phyloP scores from a whole-genome alignment of 2,329 filamentous ascomycete genomes.

The Alternaria gansuensis region DNA sequence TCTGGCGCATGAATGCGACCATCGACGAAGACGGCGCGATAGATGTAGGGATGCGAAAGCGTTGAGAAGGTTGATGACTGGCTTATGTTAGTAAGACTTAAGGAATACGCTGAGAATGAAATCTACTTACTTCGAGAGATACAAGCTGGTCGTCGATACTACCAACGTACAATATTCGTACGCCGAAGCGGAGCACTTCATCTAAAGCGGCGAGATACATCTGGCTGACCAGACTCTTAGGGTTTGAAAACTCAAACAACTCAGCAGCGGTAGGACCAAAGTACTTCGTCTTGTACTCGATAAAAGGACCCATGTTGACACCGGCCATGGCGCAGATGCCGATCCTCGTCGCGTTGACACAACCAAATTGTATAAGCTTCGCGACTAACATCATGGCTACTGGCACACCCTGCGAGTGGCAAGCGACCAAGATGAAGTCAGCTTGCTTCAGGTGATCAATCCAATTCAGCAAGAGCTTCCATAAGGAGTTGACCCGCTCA shows the following conservation, averaged over 20 bases:
- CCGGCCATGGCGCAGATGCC: conserved; percentile 91
- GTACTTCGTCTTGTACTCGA: conserved; percentile 88
- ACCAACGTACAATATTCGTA: conserved; percentile 85
- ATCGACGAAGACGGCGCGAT: conserved; percentile 94
- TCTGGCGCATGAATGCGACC: conserved; percentile 90
- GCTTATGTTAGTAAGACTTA: conserved; percentile 52
- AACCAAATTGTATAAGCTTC: conserved; percentile 89
- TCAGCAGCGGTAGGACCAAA: conserved; percentile 92
- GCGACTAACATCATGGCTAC: conserved; percentile 92
- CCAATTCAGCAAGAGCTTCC: conserved; percentile 95
- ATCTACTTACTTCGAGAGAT: conserved; percentile 75
- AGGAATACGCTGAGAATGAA: background rate
- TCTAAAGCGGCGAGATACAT: conserved; percentile 80
- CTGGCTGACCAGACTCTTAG: conserved; percentile 81
- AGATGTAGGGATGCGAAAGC: conserved; percentile 89
- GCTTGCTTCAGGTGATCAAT: conserved; percentile 87
- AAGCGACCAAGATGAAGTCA: conserved; percentile 90
- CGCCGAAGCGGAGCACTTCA: conserved; percentile 78
- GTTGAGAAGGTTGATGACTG: conserved; percentile 86
- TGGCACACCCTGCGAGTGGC: conserved; percentile 94
- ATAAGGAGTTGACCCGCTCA: conserved; percentile 88
- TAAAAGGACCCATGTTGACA: conserved; percentile 90
- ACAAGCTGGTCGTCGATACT: conserved; percentile 98
- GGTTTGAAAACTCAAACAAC: conserved; percentile 90
- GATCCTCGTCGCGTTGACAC: conserved; percentile 74